Evolutionary conservation across 805 yeast genomes (phyloP).

Genomic region (Myxozyma vanderwaltii): DNA sequence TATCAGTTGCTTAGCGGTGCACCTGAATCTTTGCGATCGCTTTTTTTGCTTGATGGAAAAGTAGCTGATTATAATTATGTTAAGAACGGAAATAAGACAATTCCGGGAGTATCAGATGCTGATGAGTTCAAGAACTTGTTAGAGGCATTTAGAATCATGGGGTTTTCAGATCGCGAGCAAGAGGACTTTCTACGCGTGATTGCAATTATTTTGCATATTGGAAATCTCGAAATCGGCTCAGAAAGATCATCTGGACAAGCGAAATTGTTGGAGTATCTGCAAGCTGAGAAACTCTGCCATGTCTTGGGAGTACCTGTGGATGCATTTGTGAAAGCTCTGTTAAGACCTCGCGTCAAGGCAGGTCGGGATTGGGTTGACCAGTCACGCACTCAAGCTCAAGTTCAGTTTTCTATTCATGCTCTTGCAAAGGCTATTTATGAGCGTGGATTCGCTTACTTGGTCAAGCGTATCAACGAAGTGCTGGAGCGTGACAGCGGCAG

Average conservation of each 20-base stretch:
- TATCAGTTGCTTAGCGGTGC: slow-evolving; percentile 82
- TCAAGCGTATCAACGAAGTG: slow-evolving; percentile 70
- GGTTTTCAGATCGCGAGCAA: slow-evolving; percentile 59
- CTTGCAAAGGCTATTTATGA: slow-evolving; percentile 86
- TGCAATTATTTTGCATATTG: slow-evolving; percentile 79
- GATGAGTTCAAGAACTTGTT: slow-evolving; percentile 64
- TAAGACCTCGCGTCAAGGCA: slow-evolving; percentile 84
- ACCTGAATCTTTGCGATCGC: slow-evolving; percentile 44
- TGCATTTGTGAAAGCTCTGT: slow-evolving; percentile 58
- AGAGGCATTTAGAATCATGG: slow-evolving; percentile 72
- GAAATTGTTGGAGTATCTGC: slow-evolving; percentile 54
- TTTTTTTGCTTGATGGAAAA: slow-evolving; percentile 48
- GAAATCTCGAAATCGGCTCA: slow-evolving; percentile 75
- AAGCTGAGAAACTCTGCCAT: slow-evolving; percentile 55
- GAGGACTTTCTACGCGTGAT: slow-evolving; percentile 63
- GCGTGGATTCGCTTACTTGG: slow-evolving; percentile 74
- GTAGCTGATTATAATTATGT: slow-evolving; percentile 58
- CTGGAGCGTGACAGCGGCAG: slow-evolving; percentile 52
- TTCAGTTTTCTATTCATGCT: slow-evolving; percentile 79
- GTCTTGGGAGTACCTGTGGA: slow-evolving; percentile 66
- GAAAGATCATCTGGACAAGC: slow-evolving; percentile 68
- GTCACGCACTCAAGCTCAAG: slow-evolving; percentile 76
- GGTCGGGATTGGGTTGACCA: slow-evolving; percentile 85
- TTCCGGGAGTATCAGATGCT: slow-evolving; percentile 77
- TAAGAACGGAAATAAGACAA: slow-evolving; percentile 54